Base-by-base conservation (phyloP, 106 monocot species). In the Narthecium ossifragum region DNA sequence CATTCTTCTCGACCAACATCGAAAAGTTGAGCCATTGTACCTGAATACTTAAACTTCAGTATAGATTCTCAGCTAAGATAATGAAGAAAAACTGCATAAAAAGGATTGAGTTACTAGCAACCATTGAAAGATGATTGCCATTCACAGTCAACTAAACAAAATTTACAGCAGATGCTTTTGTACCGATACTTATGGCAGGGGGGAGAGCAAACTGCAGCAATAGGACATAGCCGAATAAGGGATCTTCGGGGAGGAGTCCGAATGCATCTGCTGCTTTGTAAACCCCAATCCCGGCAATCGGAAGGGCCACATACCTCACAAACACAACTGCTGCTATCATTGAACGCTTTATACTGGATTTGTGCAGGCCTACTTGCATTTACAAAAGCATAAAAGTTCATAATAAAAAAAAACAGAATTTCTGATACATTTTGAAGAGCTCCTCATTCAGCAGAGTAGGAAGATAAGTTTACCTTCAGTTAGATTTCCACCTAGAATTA, bases 401-500 rank as follows among this genome's bases (percentile, higher is more conserved):
- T n/a, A n/a, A n/a, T n/a, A n/a, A n/a, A n/a, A n/a, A n/a, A n/a
- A n/a, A n/a, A n/a, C n/a, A n/a, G n/a, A n/a, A n/a, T n/a, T n/a
- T n/a, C n/a, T n/a, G n/a, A n/a, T n/a, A n/a, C n/a, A n/a, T n/a
- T n/a, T n/a, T n/a, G n/a, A n/a, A n/a, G n/a, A n/a, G n/a, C n/a
- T n/a, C n/a, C n/a, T n/a, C n/a, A n/a, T n/a, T n/a, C n/a, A n/a
- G n/a, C n/a, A n/a, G n/a, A 53, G 7, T 46, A 10, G 6, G 2
- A 30, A 34, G 11, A 34, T 38, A 3, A 38, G 2, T 2, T 5
- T 69, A 86, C 92, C 92, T 57, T 46, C 29, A 25, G 59, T 59
- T 22, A 92, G 77, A 41, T 87, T 92, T 33, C 80, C 83, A 63
- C 86, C 92, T 10, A 92, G 69, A 26, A 87, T 77, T 33, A 92